Base-by-base conservation (phyloP, 306 rosid genomes). In the Cajanus cajan region DNA sequence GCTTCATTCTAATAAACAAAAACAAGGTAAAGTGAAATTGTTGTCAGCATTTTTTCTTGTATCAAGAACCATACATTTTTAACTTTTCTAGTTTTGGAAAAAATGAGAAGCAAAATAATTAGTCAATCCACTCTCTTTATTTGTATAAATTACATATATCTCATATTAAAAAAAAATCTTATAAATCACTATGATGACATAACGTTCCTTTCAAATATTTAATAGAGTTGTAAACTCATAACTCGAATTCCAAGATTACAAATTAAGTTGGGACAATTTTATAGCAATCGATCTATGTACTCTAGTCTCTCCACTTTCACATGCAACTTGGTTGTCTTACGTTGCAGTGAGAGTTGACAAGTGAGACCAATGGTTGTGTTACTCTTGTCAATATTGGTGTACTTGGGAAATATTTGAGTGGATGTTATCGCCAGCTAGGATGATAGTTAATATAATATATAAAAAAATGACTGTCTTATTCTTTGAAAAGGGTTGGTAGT, bases 391-490 rank as follows among this genome's bases (percentile, higher is more conserved):
- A 22, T 13, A 6, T 47, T 62, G 61, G 48, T 58, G 14, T 40
- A 52, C n/a, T 15, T 81, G 75, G 22, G 19, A 25, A 14, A 50
- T 4, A 18, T 57, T 8, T 14, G 71, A 83, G 37, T 79, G 61
- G 80, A 71, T 71, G 64, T 64, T 48, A 45, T 47, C 51, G 59
- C 87, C 90, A 87, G 78, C 83, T 33, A 70, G 85, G 82, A 66
- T 82, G 86, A 87, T 59, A 77, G 63, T 40, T 71, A 83, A 86
- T 82, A 82, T 69, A 85, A 37, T 68, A 39, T 18, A 4, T 55
- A 28, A 72, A 81, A 66, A 73, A 24, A 43, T 69, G 0, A 75
- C 19, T 58, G 79, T 87, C 82, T 31, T 75, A 85, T 78, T 85
- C 91, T n/a, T 63, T 33, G 85, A 84, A 76, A 74, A 72, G 71